Percentiles rank a stretch among this genome's conserved stretches.
Conservation (phyloP, 192 early-diverging fungal species). For the Coemansia sp. region DNA sequence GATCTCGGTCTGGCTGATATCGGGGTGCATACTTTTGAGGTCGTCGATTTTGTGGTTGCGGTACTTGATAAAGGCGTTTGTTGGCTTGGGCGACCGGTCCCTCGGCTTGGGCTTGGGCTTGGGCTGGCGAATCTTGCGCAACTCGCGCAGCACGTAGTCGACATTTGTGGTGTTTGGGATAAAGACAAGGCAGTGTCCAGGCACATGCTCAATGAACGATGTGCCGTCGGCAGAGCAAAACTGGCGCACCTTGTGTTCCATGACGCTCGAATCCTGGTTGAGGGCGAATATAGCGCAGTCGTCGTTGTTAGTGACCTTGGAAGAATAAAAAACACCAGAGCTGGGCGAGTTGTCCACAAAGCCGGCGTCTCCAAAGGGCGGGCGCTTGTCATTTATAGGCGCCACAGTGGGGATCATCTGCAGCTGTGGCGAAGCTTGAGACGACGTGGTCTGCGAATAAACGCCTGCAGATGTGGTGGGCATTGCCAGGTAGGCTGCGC, state of each 20-base stretch:
- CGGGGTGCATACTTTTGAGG: conserved; percentile 34
- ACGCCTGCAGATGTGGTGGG: conserved; percentile 1
- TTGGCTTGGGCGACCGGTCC: conserved; percentile 38
- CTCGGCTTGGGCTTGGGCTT: conserved; percentile 20
- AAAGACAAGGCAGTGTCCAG: conserved; percentile 48
- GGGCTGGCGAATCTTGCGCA: conserved; percentile 32
- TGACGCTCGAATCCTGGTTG: conserved; percentile 10
- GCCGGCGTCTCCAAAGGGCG: neutral
- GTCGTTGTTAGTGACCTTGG: conserved; percentile 2
- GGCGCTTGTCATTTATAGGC: conserved; percentile 25
- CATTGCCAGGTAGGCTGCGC: conserved; percentile 13
- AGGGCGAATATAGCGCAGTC: conserved; percentile 11
- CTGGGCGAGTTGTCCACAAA: neutral
- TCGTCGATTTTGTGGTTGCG: conserved; percentile 47
- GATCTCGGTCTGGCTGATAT: conserved; percentile 49
- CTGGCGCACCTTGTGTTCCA: conserved; percentile 42
- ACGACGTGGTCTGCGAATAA: conserved; percentile 6
- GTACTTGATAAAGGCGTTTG: conserved; percentile 51
- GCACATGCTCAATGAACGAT: conserved; percentile 45
- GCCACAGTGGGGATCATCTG: conserved; percentile 20
- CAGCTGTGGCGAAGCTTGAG: conserved; percentile 30
- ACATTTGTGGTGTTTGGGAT: conserved; percentile 33
- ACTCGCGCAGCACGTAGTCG: conserved; percentile 23
- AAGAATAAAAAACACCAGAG: conserved; percentile 1
- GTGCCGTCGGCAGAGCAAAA: conserved; percentile 36